Evolutionary conservation across 2,329 filamentous ascomycete genomes (phyloP).

Genomic region (Cladosporium phlei): DNA sequence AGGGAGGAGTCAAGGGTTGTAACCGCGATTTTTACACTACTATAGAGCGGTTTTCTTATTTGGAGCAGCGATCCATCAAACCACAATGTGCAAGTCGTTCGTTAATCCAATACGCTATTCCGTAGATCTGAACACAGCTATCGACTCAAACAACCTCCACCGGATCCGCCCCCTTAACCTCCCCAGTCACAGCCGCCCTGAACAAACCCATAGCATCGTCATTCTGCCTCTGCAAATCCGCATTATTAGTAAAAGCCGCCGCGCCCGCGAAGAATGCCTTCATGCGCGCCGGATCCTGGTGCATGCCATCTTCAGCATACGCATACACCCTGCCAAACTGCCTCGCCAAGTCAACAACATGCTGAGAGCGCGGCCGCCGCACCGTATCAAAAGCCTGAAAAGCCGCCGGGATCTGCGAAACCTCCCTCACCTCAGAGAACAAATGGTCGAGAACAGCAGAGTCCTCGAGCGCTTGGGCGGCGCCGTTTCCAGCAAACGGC

Average conservation of each 20-base stretch:
- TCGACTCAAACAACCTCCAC: slow-evolving; percentile 13
- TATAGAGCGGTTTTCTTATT: too few relatives aligned
- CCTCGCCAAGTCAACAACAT: slow-evolving; percentile 28
- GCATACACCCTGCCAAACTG: slow-evolving; percentile 30
- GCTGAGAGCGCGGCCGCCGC: slow-evolving; percentile 27
- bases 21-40: too few relatives aligned
- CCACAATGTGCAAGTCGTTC: too few relatives aligned
- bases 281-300: slow-evolving; percentile 28
- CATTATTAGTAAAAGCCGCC: slow-evolving; percentile 30
- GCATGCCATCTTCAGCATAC: slow-evolving; percentile 26
- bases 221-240: slow-evolving; percentile 29
- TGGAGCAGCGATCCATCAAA: too few relatives aligned
- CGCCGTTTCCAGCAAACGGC: slow-evolving; percentile 36
- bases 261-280: slow-evolving; percentile 28
- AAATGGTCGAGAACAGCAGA: slow-evolving; percentile 32
- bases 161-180: not conserved
- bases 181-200: not conserved
- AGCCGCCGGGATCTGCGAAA: slow-evolving; percentile 21
- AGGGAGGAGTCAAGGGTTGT: slow-evolving; percentile 15
- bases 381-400: slow-evolving; percentile 27
- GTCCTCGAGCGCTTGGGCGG: slow-evolving; percentile 37
- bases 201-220: slow-evolving; percentile 26
- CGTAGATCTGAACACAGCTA: too few relatives aligned
- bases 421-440: slow-evolving; percentile 20
- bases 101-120: too few relatives aligned